Base-by-base conservation (phyloP, 345 rosid species). In the Clausena lansium region DNA sequence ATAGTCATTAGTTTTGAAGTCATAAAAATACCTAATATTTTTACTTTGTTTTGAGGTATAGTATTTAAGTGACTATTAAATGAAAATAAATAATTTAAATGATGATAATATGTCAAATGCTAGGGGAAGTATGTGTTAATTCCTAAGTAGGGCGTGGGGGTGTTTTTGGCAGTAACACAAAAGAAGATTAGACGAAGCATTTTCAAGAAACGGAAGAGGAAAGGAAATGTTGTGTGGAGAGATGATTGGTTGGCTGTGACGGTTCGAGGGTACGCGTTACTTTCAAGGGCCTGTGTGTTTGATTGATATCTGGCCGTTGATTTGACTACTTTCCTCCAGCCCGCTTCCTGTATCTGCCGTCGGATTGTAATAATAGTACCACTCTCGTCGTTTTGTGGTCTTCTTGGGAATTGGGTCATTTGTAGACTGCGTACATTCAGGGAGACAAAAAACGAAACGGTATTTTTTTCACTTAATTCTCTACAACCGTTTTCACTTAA, bases 391-490 rank as follows among this genome's bases (percentile, higher is more conserved):
- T 68, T 36, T 68, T 28, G 39, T 70, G 78, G 83, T 81, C 74
- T 67, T 68, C 66, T 79, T 52, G 85, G 86, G 22, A 86, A 70
- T 77, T 77, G 87, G 47, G 76, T 33, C 50, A 10, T 10, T 73
- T 67, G 47, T 54, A 36, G 61, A 75, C 87, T 83, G 84, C 86
- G 79, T 27, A n/a, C 85, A 54, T 60, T 33, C 54, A 28, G 80
- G 88, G 84, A 76, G 85, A 76, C 82, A 79, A 27, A 52, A 52
- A 45, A 3, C 0, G 17, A 45, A 41, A 41, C 47, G 14, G 47
- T 2, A 3, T 10, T 45, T 45, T 54, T 20, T 25, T n/a, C 5
- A 22, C 30, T 2, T 62, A 14, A 38, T 24, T 45, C 62, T 14
- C 68, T 72, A 57, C 76, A 33, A 35, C 22, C 32, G 52, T 24